Conservation (phyloP, 768 basidiomycete genomes). For the Cystobasidiopsis lactophilus region DNA sequence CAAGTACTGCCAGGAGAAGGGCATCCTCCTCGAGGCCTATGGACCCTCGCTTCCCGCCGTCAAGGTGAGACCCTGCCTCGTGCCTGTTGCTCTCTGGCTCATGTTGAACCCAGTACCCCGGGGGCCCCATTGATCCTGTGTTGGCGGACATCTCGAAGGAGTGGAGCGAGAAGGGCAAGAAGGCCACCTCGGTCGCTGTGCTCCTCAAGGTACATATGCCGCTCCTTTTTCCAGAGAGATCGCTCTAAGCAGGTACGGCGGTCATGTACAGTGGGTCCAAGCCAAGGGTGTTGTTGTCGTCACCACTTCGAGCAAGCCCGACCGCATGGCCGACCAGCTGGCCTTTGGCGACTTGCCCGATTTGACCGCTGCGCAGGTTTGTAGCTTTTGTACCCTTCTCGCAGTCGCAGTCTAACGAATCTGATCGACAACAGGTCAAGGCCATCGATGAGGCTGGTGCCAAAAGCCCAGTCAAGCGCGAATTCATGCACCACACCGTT, state of each 20-base stretch:
- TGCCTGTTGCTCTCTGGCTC: not conserved
- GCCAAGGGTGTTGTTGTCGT: conserved; percentile 9
- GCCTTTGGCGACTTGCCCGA: not conserved
- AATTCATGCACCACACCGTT: not conserved
- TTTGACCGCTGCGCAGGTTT: conserved; percentile 3
- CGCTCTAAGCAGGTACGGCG: not conserved
- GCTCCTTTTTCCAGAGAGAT: not conserved
- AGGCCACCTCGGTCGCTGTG: conserved; percentile 2
- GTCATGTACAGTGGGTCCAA: conserved; percentile 2
- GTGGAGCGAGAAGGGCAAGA: not conserved
- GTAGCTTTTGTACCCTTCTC: too few relatives aligned
- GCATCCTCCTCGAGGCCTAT: conserved; percentile 9
- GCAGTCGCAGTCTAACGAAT: too few relatives aligned
- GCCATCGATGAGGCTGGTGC: not conserved
- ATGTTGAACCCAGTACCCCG: not conserved
- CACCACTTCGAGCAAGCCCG: conserved; percentile 9
- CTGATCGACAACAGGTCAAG: not conserved
- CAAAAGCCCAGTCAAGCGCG: not conserved
- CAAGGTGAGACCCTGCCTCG: not conserved
- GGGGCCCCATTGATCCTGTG: conserved; percentile 9
- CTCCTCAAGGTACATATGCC: conserved; percentile 1
- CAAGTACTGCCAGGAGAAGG: conserved; percentile 7
- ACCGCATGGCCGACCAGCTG: conserved; percentile 10
- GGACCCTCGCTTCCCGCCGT: conserved; percentile 1
- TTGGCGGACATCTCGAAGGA: conserved; percentile 3